Evolutionary conservation across 2,329 filamentous ascomycete genomes (phyloP).

Genomic region (Epichloe glyceriae): DNA sequence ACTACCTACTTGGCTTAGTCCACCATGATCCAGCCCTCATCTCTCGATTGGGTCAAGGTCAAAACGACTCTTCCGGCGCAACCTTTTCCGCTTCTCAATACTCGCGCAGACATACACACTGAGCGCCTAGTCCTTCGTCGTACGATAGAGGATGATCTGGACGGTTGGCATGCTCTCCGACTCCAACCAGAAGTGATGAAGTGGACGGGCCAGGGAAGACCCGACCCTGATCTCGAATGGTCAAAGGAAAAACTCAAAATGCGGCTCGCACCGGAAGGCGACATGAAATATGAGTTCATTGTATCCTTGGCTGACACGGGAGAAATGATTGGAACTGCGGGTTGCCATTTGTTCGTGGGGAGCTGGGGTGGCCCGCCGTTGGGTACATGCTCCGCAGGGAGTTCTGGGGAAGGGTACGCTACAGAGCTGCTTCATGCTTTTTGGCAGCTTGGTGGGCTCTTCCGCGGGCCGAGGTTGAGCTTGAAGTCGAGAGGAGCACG

Average conservation of each 20-base stretch:
- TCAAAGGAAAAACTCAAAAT: conserved; percentile 27
- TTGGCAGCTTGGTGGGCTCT: conserved; percentile 34
- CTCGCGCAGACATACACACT: conserved; percentile 31
- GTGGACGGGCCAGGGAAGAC: conserved; percentile 33
- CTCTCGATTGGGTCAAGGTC: conserved; percentile 25
- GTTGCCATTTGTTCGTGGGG: conserved; percentile 23
- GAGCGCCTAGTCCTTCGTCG: conserved; percentile 42
- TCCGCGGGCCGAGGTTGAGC: conserved; percentile 29
- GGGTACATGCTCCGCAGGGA: conserved; percentile 44
- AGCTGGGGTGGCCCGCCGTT: conserved; percentile 41
- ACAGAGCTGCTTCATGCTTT: conserved; percentile 42
- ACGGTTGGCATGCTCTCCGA: conserved; percentile 38
- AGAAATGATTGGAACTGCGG: conserved; percentile 39
- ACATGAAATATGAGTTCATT: conserved; percentile 41
- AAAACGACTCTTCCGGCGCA: conserved; percentile 33
- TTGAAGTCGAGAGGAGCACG: conserved; percentile 29
- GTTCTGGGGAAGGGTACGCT: conserved; percentile 42
- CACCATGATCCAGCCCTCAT: conserved; percentile 3
- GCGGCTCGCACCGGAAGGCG: conserved; percentile 36
- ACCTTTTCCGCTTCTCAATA: conserved; percentile 27
- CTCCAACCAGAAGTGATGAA: conserved; percentile 48
- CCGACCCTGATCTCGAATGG: conserved; percentile 30
- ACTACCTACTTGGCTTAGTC: neutral
- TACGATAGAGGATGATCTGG: conserved; percentile 34
- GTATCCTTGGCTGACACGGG: conserved; percentile 33